A percentile compares a stretch with the other conserved stretches of the same genome.
These are phyloP conservation scores for Arachis stenosperma DNA, from an alignment of 306 rosid genomes.

Conservation along the genomic window DNA sequence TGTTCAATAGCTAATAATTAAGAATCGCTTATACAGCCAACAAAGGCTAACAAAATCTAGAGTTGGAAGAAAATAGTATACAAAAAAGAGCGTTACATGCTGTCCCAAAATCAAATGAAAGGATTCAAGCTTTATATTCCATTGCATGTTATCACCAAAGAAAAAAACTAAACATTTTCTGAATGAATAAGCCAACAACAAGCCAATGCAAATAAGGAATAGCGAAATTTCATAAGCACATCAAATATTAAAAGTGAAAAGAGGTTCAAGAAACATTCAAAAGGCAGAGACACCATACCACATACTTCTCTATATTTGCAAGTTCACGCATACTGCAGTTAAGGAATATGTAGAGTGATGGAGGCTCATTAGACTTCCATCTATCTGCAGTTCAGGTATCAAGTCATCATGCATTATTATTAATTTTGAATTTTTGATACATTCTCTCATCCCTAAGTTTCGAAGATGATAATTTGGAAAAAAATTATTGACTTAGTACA, in stretches of 20 bases:
- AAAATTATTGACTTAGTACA: slow-evolving; percentile 9
- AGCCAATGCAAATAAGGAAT: slow-evolving; percentile 13
- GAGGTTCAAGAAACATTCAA: slow-evolving; percentile 37
- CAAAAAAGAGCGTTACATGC: slow-evolving; percentile 11
- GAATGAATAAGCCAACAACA: slow-evolving; percentile 26
- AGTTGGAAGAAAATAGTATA: slow-evolving; percentile 25
- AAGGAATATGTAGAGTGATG: slow-evolving; percentile 80
- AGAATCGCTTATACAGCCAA: slow-evolving; percentile 26
- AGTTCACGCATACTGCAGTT: slow-evolving; percentile 94
- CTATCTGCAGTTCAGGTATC: slow-evolving; percentile 67
- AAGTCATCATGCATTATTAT: slow-evolving; percentile 38
- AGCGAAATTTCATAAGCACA: slow-evolving; percentile 23
- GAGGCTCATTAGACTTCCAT: slow-evolving; percentile 84
- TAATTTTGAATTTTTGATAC: neutral
- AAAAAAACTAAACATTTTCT: neutral
- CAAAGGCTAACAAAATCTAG: slow-evolving; percentile 24
- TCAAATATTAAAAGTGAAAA: slow-evolving; percentile 23
- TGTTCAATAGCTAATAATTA: slow-evolving; percentile 26
- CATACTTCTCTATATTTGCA: slow-evolving; percentile 87
- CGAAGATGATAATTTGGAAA: slow-evolving; percentile 6
- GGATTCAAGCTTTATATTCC: slow-evolving; percentile 18
- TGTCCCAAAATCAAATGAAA: slow-evolving; percentile 34
- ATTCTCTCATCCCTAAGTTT: slow-evolving; percentile 13
- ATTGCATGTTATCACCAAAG: neutral
- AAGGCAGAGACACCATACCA: slow-evolving; percentile 70